Evolutionary conservation across 768 basidiomycete genomes (phyloP).

Genomic region (Tricholoma furcatifolium): DNA sequence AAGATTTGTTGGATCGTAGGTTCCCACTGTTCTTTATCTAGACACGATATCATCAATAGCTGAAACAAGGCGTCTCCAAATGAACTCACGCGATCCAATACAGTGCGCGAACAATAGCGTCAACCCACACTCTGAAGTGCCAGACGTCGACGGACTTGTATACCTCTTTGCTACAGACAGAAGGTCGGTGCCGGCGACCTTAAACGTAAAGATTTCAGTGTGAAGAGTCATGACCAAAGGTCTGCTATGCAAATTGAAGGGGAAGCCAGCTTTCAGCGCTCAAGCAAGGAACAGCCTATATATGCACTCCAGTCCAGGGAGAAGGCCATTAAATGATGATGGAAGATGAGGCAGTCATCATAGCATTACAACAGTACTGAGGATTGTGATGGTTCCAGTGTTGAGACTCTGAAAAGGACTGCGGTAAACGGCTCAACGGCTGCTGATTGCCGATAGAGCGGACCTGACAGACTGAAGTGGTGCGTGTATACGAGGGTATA

Average conservation of each 20-base stretch:
- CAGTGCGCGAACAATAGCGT: constrained; percentile 17
- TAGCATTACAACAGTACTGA: not conserved
- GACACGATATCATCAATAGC: not conserved
- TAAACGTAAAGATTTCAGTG: constrained; percentile 6
- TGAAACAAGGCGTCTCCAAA: not conserved
- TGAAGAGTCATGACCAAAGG: constrained; percentile 3
- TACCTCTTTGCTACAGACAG: constrained; percentile 15
- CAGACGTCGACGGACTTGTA: not conserved
- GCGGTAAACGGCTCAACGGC: too few relatives aligned
- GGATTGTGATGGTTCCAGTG: too few relatives aligned
- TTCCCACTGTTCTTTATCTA: constrained; percentile 42
- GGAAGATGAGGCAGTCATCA: not conserved
- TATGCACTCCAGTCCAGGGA: not conserved
- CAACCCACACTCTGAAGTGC: constrained; percentile 7
- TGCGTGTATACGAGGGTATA: too few relatives aligned
- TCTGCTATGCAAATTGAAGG: not conserved
- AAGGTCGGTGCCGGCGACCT: constrained; percentile 7
- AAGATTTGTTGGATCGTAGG: constrained; percentile 31
- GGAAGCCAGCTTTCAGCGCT: not conserved
- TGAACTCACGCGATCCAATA: constrained; percentile 16
- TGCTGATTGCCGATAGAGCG: too few relatives aligned
- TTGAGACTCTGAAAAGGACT: too few relatives aligned
- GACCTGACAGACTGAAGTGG: too few relatives aligned
- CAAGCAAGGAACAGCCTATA: not conserved
- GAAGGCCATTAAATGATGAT: constrained; percentile 4